These are phyloP conservation scores for Crotalaria pallida DNA, from an alignment of 306 rosid species.

Conservation along the genomic window DNA sequence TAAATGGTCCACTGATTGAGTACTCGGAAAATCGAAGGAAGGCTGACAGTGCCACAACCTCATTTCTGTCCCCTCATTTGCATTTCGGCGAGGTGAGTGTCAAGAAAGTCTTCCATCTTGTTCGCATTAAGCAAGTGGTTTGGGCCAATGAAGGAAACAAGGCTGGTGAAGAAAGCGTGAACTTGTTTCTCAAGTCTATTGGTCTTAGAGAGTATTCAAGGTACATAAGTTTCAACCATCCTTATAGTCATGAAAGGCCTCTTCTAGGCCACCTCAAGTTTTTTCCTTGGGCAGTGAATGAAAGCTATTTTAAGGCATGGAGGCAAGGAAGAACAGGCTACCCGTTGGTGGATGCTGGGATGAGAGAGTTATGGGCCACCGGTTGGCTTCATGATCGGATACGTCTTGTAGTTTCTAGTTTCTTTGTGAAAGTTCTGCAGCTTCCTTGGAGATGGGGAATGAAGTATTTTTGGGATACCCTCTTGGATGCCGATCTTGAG, in stretches of 20 bases:
- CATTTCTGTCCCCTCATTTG: constrained; percentile 90
- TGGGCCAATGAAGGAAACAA: constrained; percentile 95
- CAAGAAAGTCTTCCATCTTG: constrained; percentile 86
- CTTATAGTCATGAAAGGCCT: constrained; percentile 86
- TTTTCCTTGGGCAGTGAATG: constrained; percentile 86
- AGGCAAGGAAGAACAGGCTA: constrained; percentile 99
- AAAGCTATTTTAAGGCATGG: constrained; percentile 88
- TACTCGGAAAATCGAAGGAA: constrained; percentile 81
- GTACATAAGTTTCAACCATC: constrained; percentile 94
- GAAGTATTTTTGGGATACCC: constrained; percentile 99
- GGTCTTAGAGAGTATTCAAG: constrained; percentile 97
- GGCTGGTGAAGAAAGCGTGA: constrained; percentile 97
- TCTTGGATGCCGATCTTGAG: constrained; percentile 97
- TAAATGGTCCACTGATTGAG: constrained; percentile 84
- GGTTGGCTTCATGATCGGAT: constrained; percentile 99
- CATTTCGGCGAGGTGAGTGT: constrained; percentile 98
- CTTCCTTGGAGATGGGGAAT: constrained; percentile 99
- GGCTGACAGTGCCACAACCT: constrained; percentile 92
- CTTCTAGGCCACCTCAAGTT: constrained; percentile 87
- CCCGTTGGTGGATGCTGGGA: constrained; percentile 99
- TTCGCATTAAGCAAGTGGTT: constrained; percentile 89
- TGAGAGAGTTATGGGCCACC: constrained; percentile 99
- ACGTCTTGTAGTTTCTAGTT: constrained; percentile 94
- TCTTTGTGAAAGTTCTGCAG: constrained; percentile 98
- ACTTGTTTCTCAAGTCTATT: constrained; percentile 90